A percentile compares a stretch with the other conserved stretches of the same genome.
Evolutionary conservation across 129 eudicot species (phyloP).

Genomic region (Ambrosia trifida): DNA sequence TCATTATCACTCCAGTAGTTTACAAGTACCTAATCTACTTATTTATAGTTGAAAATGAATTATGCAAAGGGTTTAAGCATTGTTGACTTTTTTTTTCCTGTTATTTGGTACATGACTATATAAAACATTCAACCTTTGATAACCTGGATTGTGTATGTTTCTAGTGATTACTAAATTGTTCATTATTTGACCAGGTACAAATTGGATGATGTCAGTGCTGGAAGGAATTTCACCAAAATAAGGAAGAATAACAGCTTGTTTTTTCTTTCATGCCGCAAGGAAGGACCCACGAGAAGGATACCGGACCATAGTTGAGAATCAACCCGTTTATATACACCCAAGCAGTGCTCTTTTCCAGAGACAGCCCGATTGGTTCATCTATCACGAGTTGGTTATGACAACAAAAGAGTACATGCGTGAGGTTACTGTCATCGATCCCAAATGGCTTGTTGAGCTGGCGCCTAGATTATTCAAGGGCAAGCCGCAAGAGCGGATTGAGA

Average conservation of each 20-base stretch:
- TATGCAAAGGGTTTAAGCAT: background rate
- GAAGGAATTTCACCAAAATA: conserved; percentile 71
- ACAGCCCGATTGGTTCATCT: conserved; percentile 90
- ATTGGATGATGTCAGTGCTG: conserved; percentile 75
- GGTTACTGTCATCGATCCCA: conserved; percentile 81
- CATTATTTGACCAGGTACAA: conserved; percentile 59
- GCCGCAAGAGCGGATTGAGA: conserved; percentile 84
- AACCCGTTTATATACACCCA: conserved; percentile 80
- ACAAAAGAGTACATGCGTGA: conserved; percentile 90
- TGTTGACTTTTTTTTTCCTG: background rate
- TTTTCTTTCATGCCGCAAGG: conserved; percentile 75
- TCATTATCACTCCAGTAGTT: background rate
- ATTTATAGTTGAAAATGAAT: background rate
- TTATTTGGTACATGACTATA: background rate
- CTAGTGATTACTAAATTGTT: background rate
- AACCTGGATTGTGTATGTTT: background rate
- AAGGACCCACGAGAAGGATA: conserved; percentile 93
- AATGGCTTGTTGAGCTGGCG: conserved; percentile 81
- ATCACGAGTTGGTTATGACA: conserved; percentile 85
- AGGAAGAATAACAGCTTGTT: conserved; percentile 66
- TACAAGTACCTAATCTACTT: background rate
- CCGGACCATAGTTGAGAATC: conserved; percentile 77
- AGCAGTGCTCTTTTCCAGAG: conserved; percentile 86
- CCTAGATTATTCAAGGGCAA: conserved; percentile 88
- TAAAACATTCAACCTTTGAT: background rate